phyloP scores from a whole-genome alignment of 176 grass and related monocot genomes.

The Thinopyrum elongatum region DNA sequence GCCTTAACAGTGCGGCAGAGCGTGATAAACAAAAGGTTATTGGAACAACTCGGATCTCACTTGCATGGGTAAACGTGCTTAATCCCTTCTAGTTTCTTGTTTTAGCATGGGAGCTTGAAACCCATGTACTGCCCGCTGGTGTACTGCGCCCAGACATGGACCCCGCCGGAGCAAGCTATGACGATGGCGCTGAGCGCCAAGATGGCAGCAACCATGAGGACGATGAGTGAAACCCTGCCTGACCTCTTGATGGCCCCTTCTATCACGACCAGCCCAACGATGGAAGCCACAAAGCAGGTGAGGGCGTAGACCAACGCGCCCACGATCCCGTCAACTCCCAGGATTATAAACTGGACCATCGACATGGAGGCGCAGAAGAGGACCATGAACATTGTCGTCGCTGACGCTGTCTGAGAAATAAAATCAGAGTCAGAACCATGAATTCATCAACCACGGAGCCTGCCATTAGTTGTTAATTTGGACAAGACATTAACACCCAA shows the following conservation, averaged over 20 bases:
- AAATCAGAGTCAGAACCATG: not conserved
- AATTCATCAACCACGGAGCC: not conserved
- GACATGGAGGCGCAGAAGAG: constrained; percentile 64
- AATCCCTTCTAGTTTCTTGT: too few species aligned
- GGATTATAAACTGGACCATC: constrained; percentile 61
- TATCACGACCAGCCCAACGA: constrained; percentile 30
- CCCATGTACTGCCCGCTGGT: constrained; percentile 44
- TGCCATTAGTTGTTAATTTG: not conserved
- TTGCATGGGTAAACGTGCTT: too few species aligned
- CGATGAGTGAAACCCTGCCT: constrained; percentile 38
- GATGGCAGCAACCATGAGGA: constrained; percentile 27
- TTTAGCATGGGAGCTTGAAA: constrained; percentile 47
- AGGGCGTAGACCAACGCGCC: constrained; percentile 26
- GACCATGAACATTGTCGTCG: constrained; percentile 43
- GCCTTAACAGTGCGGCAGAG: not conserved
- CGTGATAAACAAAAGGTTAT: too few species aligned
- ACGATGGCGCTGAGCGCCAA: constrained; percentile 38
- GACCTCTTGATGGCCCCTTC: constrained; percentile 37
- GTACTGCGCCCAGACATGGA: constrained; percentile 47
- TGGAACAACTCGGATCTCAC: too few species aligned
- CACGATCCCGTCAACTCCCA: constrained; percentile 30
- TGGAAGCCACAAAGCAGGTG: constrained; percentile 44
- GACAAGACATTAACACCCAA: not conserved
- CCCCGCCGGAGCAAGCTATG: constrained; percentile 40
- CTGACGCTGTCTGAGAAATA: constrained; percentile 21